These are phyloP conservation scores for Trichocladium uniseriatum DNA, from an alignment of 495 filamentous ascomycete species.

Conservation along the genomic window DNA sequence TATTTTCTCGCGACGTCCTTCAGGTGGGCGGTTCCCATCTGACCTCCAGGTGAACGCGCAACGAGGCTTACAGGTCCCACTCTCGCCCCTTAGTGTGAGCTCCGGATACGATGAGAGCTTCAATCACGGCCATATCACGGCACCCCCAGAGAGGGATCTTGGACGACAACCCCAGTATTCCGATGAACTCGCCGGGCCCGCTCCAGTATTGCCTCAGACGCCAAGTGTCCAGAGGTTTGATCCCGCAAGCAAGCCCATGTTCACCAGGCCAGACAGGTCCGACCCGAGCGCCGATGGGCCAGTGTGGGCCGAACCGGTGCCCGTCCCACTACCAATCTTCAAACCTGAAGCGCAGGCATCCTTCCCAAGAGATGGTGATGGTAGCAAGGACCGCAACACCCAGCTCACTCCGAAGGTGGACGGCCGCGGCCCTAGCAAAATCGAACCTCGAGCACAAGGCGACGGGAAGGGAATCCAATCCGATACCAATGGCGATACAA, in stretches of 20 bases:
- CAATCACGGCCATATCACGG: constrained; percentile 50
- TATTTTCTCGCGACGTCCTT: constrained; percentile 48
- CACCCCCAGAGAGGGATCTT: constrained; percentile 42
- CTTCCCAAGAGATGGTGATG: neutral
- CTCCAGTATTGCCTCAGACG: neutral
- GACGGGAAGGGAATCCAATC: neutral
- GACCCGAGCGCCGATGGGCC: neutral
- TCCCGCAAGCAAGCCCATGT: neutral
- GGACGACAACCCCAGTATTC: neutral
- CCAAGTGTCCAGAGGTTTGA: neutral
- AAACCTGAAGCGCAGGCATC: constrained; percentile 1
- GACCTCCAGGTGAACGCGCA: constrained; percentile 64
- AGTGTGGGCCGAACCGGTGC: constrained; percentile 11
- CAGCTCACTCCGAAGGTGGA: neutral
- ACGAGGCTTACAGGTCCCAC: constrained; percentile 64
- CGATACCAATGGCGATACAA: neutral
- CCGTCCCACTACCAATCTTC: neutral
- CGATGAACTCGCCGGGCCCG: neutral
- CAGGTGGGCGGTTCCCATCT: constrained; percentile 85
- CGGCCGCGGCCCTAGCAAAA: neutral
- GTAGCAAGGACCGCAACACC: neutral
- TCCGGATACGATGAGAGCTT: constrained; percentile 45
- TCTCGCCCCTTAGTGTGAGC: constrained; percentile 69
- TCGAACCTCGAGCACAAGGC: neutral
- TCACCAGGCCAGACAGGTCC: no score